Base-by-base conservation (phyloP, 345 rosid genomes). In the Salix brachista region DNA sequence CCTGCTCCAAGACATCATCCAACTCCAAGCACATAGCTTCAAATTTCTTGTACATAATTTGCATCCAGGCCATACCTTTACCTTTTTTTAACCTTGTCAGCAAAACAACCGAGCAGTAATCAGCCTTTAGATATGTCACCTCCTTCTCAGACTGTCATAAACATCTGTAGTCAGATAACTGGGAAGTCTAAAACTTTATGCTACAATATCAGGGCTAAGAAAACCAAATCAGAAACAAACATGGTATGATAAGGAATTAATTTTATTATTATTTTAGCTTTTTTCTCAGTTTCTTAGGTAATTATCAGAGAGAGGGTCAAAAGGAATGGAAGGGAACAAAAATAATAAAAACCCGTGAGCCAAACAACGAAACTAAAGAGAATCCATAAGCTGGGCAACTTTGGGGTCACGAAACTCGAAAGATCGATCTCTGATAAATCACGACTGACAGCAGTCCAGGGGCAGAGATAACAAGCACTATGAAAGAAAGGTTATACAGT, bases 1-100 rank as follows among this genome's bases (percentile, higher is more conserved):
- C 88, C 89, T 81, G 54, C 42, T 41, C 34, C 70, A 80, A 13
- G 5, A 73, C 36, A 41, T 36, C 85, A 66, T 87, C 85, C 61
- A 71, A 76, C 69, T 72, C 87, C 50, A 75, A 16, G 58, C 71
- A 82, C 61, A 80, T 58, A 71, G 74, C 75, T 80, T 83, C 88
- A 14, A 87, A 64, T 74, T 78, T 81, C 78, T 52, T 78, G 71
- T 64, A 80, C 13, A 83, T 44, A 65, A 68, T 60, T 52, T 79
- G 87, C 32, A 72, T 54, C 84, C 84, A 85, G 65, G 83, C 25
- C 36, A 74, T 71, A n/a, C 78, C 65, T 61, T 76, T 30, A 56
- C 66, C 10, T 21, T 8, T 72, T 69, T 14, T 48, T 54, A 8
- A 75, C 83, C 84, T 79, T 73, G 50, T 46, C 56, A 75, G 48